Percentiles rank a stretch among this genome's conserved stretches.
These are phyloP conservation scores for Thymus quinquecostatus DNA, from an alignment of 257 asterid species.

Conservation along the genomic window DNA sequence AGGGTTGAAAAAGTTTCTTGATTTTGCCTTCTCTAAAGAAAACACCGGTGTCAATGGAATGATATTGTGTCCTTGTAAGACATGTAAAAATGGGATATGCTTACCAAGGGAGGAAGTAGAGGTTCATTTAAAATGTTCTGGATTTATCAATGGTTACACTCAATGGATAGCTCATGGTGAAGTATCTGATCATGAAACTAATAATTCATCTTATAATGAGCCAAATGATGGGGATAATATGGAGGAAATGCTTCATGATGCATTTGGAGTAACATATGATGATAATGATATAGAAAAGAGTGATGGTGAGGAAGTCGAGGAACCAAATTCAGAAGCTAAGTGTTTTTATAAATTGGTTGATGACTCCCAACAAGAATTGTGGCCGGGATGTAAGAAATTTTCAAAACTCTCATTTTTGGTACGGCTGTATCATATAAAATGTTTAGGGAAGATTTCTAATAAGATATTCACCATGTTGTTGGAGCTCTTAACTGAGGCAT, in stretches of 20 bases:
- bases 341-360: not conserved
- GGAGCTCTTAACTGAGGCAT: not conserved
- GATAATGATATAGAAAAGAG: not conserved
- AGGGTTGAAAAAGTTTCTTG: no score
- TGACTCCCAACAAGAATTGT: constrained; percentile 5
- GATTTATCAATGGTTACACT: not conserved
- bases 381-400: not conserved
- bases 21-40: no score
- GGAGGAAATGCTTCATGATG: not conserved
- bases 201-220: not conserved
- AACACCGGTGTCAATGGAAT: not conserved
- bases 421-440: not conserved
- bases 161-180: constrained; percentile 5
- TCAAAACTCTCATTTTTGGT: not conserved
- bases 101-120: not conserved
- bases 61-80: not conserved
- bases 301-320: not conserved
- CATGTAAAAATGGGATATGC: not conserved
- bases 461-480: not conserved
- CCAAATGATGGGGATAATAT: not conserved
- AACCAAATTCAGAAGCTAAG: not conserved
- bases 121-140: not conserved
- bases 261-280: not conserved
- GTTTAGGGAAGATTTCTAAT: not conserved
- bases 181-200: not conserved